phyloP scores from a whole-genome alignment of 306 rosid species.

The Cucumis cinereus region DNA sequence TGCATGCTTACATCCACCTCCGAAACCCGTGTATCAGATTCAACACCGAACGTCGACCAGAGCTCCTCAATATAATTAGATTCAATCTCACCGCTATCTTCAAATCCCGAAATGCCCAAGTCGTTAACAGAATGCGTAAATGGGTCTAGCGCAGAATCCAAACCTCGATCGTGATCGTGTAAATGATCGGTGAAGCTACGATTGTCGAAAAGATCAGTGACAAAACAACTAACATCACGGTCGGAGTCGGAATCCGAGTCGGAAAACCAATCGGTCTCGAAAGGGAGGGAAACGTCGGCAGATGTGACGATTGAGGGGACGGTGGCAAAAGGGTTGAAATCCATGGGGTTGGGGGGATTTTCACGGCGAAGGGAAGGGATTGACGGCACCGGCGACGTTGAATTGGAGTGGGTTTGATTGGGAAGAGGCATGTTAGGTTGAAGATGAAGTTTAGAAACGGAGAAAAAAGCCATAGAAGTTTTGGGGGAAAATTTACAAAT shows the following conservation, averaged over 20 bases:
- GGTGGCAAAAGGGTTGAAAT: slow-evolving; percentile 23
- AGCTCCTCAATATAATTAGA: slow-evolving; percentile 13
- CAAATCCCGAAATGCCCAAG: slow-evolving; percentile 22
- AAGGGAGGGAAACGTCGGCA: slow-evolving; percentile 20
- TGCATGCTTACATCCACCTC: slow-evolving; percentile 16
- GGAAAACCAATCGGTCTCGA: slow-evolving; percentile 26
- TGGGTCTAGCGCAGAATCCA: slow-evolving; percentile 23
- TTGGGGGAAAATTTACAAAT: background rate
- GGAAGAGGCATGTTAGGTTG: background rate
- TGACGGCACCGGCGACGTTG: slow-evolving; percentile 8
- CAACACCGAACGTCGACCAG: slow-evolving; percentile 27
- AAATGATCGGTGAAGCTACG: slow-evolving; percentile 15
- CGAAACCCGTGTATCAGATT: slow-evolving; percentile 14
- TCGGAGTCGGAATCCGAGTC: slow-evolving; percentile 51
- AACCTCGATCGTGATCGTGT: background rate
- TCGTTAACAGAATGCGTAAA: slow-evolving; percentile 23
- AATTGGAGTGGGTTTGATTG: background rate
- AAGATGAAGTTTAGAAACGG: background rate
- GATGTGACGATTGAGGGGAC: slow-evolving; percentile 25
- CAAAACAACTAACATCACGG: slow-evolving; percentile 44
- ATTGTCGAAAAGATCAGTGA: slow-evolving; percentile 58
- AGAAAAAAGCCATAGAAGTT: slow-evolving; percentile 1
- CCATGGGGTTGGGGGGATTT: slow-evolving; percentile 2
- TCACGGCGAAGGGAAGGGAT: slow-evolving; percentile 14
- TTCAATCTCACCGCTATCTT: slow-evolving; percentile 12